Percentiles rank a stretch among this genome's conserved stretches.
phyloP scores from a whole-genome alignment of 2,329 filamentous ascomycete species.

The Pseudocercospora pini-densiflorae region DNA sequence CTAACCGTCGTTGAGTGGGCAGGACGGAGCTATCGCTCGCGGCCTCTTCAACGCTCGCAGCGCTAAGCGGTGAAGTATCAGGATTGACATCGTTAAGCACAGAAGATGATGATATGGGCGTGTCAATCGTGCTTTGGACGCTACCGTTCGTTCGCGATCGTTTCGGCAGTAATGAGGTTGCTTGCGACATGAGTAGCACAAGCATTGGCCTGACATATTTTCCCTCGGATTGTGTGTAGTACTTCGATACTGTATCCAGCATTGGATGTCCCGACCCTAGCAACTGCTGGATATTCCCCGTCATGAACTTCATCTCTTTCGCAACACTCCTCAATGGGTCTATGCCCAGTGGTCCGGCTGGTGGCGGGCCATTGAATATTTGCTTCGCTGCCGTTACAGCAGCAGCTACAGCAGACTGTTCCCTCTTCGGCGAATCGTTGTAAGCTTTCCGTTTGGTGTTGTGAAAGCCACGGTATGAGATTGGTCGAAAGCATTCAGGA shows the following conservation, averaged over 20 bases:
- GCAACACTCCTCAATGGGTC: constrained; percentile 89
- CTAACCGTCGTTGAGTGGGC: constrained; percentile 88
- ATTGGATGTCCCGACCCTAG: constrained; percentile 93
- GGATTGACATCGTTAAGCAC: constrained; percentile 85
- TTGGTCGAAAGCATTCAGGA: constrained; percentile 40
- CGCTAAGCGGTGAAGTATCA: constrained; percentile 58
- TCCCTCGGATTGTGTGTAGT: constrained; percentile 95
- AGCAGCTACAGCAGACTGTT: constrained; percentile 70
- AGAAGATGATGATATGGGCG: constrained; percentile 62
- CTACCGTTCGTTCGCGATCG: constrained; percentile 47
- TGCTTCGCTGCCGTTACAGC: constrained; percentile 71
- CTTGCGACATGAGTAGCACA: constrained; percentile 93
- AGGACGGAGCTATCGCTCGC: constrained; percentile 70
- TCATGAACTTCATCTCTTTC: constrained; percentile 96
- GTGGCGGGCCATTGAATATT: constrained; percentile 70
- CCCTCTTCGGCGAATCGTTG: constrained; percentile 47
- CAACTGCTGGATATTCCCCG: constrained; percentile 90
- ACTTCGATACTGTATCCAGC: constrained; percentile 93
- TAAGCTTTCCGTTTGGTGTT: constrained; percentile 36
- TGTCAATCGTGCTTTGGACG: constrained; percentile 55
- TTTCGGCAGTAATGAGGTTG: constrained; percentile 80
- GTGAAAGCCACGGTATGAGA: constrained; percentile 34
- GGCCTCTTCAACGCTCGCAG: constrained; percentile 52
- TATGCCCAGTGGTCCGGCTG: constrained; percentile 71
- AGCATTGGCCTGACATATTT: constrained; percentile 96